phyloP scores from a whole-genome alignment of 495 filamentous ascomycete genomes.

The Cercophora sp. region DNA sequence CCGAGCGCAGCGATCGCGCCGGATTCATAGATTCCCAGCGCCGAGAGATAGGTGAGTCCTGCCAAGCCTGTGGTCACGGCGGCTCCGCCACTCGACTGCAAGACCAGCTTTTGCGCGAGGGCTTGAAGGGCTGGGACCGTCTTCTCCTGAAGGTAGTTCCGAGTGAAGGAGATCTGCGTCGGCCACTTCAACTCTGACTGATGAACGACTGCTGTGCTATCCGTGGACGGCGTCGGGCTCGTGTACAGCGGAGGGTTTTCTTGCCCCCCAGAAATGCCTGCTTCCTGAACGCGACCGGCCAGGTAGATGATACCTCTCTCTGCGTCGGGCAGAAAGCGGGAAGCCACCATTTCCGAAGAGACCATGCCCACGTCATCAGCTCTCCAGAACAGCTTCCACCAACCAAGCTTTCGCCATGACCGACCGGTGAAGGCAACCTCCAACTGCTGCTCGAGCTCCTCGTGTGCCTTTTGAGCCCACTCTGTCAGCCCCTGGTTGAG shows the following conservation, averaged over 20 bases:
- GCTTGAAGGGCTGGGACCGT: constrained; percentile 75
- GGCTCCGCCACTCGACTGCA: constrained; percentile 68
- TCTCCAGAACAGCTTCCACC: constrained; percentile 96
- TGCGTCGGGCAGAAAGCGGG: constrained; percentile 66
- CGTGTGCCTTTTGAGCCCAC: constrained; percentile 79
- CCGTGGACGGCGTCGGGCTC: constrained; percentile 12
- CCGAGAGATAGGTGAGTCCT: constrained; percentile 64
- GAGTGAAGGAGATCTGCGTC: constrained; percentile 52
- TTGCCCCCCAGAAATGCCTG: constrained; percentile 25
- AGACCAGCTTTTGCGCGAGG: constrained; percentile 70
- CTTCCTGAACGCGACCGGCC: constrained; percentile 73
- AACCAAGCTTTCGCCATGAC: constrained; percentile 71
- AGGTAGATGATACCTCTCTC: constrained; percentile 76
- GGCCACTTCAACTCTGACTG: constrained; percentile 28
- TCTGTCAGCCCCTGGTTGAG: constrained; percentile 56
- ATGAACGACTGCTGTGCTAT: neutral
- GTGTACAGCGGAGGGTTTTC: constrained; percentile 14
- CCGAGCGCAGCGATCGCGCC: constrained; percentile 77
- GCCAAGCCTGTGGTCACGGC: constrained; percentile 60
- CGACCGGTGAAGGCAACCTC: constrained; percentile 65
- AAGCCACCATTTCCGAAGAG: constrained; percentile 68
- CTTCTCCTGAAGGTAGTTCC: constrained; percentile 55
- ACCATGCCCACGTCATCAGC: constrained; percentile 87
- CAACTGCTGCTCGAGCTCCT: constrained; percentile 74
- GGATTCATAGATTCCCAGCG: constrained; percentile 62